Percentiles rank a stretch among this genome's conserved stretches.
Conservation (phyloP, 441 rosid species). For the Croton setiger region DNA sequence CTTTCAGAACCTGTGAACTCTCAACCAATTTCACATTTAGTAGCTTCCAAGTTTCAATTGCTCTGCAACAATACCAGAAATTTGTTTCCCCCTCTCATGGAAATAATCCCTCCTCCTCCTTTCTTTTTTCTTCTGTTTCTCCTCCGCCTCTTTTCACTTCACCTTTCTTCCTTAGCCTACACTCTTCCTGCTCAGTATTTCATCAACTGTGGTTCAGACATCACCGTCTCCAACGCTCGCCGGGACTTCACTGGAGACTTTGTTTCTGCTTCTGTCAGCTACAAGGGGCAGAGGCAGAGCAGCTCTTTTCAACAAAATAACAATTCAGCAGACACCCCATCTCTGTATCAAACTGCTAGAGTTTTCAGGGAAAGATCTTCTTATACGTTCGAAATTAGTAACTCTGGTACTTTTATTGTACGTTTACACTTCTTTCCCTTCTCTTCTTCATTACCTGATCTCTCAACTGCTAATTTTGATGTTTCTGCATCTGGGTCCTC, state of each 20-base stretch:
- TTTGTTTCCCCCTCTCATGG: conserved; percentile 8
- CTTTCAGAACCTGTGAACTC: no score
- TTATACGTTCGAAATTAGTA: conserved; percentile 37
- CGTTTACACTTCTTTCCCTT: conserved; percentile 55
- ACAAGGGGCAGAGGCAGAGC: conserved; percentile 20
- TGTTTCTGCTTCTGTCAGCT: conserved; percentile 23
- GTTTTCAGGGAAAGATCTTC: conserved; percentile 29
- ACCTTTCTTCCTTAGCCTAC: conserved; percentile 16
- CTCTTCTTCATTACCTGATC: conserved; percentile 18
- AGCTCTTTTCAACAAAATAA: conserved; percentile 8
- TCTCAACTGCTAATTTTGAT: conserved; percentile 36
- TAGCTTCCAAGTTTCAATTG: no score
- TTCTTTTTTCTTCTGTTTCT: conserved; percentile 13
- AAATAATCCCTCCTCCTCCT: background rate
- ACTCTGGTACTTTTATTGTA: conserved; percentile 34
- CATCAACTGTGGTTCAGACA: conserved; percentile 50
- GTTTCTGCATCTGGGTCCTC: conserved; percentile 38
- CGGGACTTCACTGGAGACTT: conserved; percentile 38
- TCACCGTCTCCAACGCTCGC: background rate
- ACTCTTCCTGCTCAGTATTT: conserved; percentile 29
- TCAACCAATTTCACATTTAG: background rate
- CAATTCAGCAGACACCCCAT: conserved; percentile 15
- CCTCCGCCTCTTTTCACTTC: conserved; percentile 22
- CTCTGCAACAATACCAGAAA: background rate
- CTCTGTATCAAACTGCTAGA: conserved; percentile 49